Evolutionary conservation across 2,329 filamentous ascomycete species (phyloP), one percentile per base, ranked within the genome.

Genomic region (Ambrosiella cleistominuta): DNA sequence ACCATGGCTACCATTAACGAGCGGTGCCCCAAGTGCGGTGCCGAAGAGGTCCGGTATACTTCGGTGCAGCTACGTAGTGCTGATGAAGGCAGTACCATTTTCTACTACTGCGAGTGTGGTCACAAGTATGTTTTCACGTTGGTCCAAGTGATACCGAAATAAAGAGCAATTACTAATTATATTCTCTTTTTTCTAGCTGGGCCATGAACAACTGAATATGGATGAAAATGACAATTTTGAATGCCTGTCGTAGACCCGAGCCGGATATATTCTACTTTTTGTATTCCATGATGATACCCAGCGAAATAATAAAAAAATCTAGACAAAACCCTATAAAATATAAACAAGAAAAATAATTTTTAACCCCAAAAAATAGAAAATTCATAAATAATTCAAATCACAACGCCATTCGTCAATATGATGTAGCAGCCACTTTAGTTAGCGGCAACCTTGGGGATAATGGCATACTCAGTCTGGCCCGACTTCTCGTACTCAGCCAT

Each of bases 401-500:
- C 27, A 54, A 50, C 38, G 42, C 17, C 53, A 9, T 8, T 17
- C 8, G n/a, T 17, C n/a, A 47, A 47, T 7, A 15, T 47, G 13
- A 47, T 17, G 19, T 47, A 47, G n/a, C n/a, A 15, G n/a, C 44
- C n/a, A 17, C 12, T 12, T 17, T n/a, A 37, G 67, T 65, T 73
- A 61, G 70, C 72, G 59, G 69, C 65, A 63, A 70, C 70, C 65
- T 86, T 80, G 2, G 90, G 91, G 64, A 97, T 84, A 66, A 95
- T 78, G 52, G 93, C 93, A 74, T 98, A 98, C 68, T 98, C 90
- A 38, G 82, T 74, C 70, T 95, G 82, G 47, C 87, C 86, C 64
- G 82, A 86, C 74, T 86, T 88, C 75, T 98, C 93, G 66, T 88
- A 96, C 67, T 96, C 91, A 9, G 90, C 93, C 88, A 98, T 98